Base-by-base conservation (phyloP, 1,139 yeast genomes). In the Petasospora rhodanensis region DNA sequence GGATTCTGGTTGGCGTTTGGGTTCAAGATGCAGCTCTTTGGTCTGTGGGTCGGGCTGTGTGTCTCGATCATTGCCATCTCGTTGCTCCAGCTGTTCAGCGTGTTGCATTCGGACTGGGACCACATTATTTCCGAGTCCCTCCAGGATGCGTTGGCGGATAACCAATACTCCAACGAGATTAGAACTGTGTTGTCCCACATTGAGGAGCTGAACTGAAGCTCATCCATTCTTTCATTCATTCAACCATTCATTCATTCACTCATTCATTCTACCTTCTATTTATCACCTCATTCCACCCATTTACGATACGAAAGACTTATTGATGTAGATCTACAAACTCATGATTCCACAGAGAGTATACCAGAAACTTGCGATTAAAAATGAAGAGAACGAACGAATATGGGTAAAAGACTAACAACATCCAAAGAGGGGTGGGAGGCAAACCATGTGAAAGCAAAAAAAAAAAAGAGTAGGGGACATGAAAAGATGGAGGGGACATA, bases 11-110 rank as follows among this genome's bases (percentile, higher is more conserved):
- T 70, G 41, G 79, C 76, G 1, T 76, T 77, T 46, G 51, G 59
- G 22, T 59, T 63, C 29, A 40, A 65, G 3, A 45, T 66, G 50
- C 62, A 67, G 44, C 58, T 77, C 34, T 49, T 65, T 30, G 85
- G 84, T 0, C 58, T 78, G 29, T 78, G 84, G 84, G 46, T 68
- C 29, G 84, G 84, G 3, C 68, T 77, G 73, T 65, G 73, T 24
- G 54, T 71, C 34, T 83, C 80, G 3, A 45, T 48, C 24, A 58
- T 76, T 34, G 46, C 66, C 22, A 55, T 73, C 29, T 68, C 73
- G 9, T 59, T 76, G 13, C 70, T 15, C 14, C 45, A 42, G 21
- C 14, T 34, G 29, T n/a, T 22, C 22, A 21, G 38, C 22, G 41
- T 42, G 8, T 11, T 62, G 75, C 12, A 32, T 57, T 67, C 77